A percentile compares a stretch with the other conserved stretches of the same genome.
These are phyloP conservation scores for Emergomyces orientalis DNA, from an alignment of 2,329 filamentous ascomycete genomes.

Conservation along the genomic window DNA sequence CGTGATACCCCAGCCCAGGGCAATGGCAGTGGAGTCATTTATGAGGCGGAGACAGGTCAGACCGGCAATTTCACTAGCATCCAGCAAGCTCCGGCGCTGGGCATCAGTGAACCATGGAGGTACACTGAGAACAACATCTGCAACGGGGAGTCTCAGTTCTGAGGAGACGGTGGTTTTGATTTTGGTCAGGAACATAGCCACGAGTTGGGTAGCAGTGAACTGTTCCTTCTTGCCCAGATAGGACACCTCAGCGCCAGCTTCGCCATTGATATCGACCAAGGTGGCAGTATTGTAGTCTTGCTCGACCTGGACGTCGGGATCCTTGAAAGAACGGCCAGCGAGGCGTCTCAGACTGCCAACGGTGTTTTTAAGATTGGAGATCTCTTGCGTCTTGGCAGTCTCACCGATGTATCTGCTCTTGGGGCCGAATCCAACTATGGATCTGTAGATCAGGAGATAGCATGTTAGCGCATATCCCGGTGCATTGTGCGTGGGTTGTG, in stretches of 20 bases:
- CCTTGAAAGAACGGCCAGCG: conserved; percentile 72
- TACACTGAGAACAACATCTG: conserved; percentile 86
- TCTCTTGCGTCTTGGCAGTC: conserved; percentile 94
- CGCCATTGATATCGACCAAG: conserved; percentile 82
- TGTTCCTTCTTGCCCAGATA: conserved; percentile 92
- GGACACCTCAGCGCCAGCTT: conserved; percentile 86
- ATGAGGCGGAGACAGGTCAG: conserved; percentile 88
- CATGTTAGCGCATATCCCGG: background rate
- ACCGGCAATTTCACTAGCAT: conserved; percentile 86
- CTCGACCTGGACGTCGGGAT: conserved; percentile 89
- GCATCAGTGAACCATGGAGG: conserved; percentile 95
- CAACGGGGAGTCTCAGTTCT: conserved; percentile 84
- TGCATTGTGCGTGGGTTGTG: background rate
- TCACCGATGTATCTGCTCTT: conserved; percentile 93
- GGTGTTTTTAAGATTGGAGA: conserved; percentile 99
- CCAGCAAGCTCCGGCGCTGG: conserved; percentile 80
- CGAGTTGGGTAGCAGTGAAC: conserved; percentile 88
- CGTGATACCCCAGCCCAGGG: conserved; percentile 94
- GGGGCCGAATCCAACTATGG: conserved; percentile 88
- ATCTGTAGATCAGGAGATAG: conserved; percentile 43
- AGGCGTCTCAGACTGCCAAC: conserved; percentile 87
- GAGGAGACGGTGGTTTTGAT: conserved; percentile 77
- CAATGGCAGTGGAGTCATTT: conserved; percentile 95
- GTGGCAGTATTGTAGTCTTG: conserved; percentile 80
- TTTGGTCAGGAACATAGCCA: conserved; percentile 93